Evolutionary conservation across 2,329 filamentous ascomycete genomes (phyloP).

Genomic region (Talaromyces marneffei): DNA sequence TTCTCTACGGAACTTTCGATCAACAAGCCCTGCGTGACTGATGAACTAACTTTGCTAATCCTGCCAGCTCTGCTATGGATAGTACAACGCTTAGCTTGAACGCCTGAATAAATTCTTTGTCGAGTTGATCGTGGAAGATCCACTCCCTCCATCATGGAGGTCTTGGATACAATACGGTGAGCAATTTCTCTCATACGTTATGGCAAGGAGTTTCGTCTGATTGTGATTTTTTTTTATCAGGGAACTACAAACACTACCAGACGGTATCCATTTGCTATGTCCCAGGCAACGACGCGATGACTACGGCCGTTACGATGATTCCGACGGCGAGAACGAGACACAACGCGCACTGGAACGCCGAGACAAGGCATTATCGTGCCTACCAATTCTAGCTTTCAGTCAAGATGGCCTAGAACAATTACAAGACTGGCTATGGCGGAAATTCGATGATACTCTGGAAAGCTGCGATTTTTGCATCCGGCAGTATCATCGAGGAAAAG

Average conservation of each 20-base stretch:
- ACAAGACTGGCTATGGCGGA: conserved; percentile 53
- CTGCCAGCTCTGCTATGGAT: neutral
- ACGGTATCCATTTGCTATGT: conserved; percentile 60
- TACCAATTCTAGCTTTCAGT: conserved; percentile 63
- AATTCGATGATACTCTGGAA: conserved; percentile 55
- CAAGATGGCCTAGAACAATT: conserved; percentile 56
- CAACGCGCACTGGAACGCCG: conserved; percentile 52
- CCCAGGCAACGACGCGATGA: conserved; percentile 61
- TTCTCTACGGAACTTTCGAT: neutral
- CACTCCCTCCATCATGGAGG: conserved; percentile 30
- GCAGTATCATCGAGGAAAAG: conserved; percentile 67
- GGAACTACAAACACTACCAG: conserved; percentile 40
- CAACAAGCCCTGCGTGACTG: neutral
- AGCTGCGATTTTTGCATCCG: conserved; percentile 65
- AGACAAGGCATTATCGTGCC: conserved; percentile 60
- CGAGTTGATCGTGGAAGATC: neutral
- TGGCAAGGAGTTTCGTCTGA: neutral
- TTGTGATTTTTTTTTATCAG: conserved; percentile 20
- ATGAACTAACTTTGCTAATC: too few species aligned
- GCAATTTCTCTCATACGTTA: conserved; percentile 5
- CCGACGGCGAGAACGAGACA: conserved; percentile 47
- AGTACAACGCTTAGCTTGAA: neutral
- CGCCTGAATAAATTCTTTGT: neutral
- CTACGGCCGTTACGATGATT: conserved; percentile 57
- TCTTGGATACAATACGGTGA: conserved; percentile 39